A percentile compares a stretch with the other conserved stretches of the same genome.
Evolutionary conservation across 169 alveolate species (phyloP).

Genomic region (Eimeria sp.): DNA sequence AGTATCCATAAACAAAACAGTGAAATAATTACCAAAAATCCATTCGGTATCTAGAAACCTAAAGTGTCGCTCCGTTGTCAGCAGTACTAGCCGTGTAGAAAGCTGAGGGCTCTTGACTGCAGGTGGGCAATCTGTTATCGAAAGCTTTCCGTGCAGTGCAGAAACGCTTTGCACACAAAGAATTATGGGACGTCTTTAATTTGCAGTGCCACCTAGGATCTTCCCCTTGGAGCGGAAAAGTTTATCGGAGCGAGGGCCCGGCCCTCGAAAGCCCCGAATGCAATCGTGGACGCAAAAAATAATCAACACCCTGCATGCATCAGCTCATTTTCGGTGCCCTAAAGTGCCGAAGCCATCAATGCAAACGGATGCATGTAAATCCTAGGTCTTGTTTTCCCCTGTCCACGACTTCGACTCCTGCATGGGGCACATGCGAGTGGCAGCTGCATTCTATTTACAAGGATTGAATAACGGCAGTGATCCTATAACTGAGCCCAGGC

Average conservation of each 20-base stretch:
- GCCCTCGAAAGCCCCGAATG: conserved; percentile 14
- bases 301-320: background rate
- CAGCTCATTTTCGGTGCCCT: background rate
- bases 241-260: background rate
- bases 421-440: background rate
- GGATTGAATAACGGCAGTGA: background rate
- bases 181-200: background rate
- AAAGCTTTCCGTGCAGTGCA: background rate
- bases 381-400: background rate
- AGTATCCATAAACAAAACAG: background rate
- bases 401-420: background rate
- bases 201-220: background rate
- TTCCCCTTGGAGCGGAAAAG: background rate
- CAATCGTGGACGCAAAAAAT: background rate
- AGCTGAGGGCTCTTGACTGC: background rate
- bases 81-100: background rate
- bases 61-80: background rate
- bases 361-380: background rate
- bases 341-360: background rate
- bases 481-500: background rate
- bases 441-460: background rate
- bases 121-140: background rate
- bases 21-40: background rate
- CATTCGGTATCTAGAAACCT: background rate
- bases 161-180: background rate